Conservation (phyloP, 1,284 basidiomycete species). For the Athelia sp. region DNA sequence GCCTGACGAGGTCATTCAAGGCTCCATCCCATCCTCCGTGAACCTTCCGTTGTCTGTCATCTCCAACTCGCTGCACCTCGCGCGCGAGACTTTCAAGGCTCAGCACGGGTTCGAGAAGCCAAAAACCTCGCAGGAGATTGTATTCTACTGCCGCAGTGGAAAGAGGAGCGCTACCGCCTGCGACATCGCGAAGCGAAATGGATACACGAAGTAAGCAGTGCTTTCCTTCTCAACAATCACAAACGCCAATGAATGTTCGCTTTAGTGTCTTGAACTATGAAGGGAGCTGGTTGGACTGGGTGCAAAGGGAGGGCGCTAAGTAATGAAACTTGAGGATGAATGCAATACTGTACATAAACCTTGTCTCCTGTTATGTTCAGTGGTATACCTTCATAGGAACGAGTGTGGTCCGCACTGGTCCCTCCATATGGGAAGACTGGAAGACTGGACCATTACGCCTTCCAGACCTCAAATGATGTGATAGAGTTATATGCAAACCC, state of each 20-base stretch:
- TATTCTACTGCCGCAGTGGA: constrained; percentile 95
- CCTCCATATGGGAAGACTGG: too few relatives aligned
- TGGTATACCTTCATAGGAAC: too few relatives aligned
- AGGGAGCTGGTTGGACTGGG: constrained; percentile 94
- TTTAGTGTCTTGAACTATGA: constrained; percentile 79
- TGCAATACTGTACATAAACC: too few relatives aligned
- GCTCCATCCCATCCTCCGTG: constrained; percentile 93
- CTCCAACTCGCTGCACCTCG: constrained; percentile 62
- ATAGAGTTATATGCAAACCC: constrained; percentile 1
- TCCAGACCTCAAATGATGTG: not conserved
- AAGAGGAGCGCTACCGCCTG: constrained; percentile 80
- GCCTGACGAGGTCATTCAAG: constrained; percentile 88
- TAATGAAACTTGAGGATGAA: constrained; percentile 3
- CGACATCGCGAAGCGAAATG: constrained; percentile 81
- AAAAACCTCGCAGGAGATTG: constrained; percentile 66
- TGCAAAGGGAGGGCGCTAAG: constrained; percentile 50
- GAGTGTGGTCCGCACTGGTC: too few relatives aligned
- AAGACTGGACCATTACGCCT: too few relatives aligned
- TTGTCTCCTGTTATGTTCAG: too few relatives aligned
- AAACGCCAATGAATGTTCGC: not conserved
- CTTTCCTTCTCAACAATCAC: not conserved
- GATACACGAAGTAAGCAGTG: constrained; percentile 71
- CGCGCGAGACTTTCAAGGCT: constrained; percentile 55
- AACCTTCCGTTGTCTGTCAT: constrained; percentile 88
- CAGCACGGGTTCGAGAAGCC: constrained; percentile 89